Conservation (phyloP, 805 yeast genomes). For the Monosporozyma unispora region DNA sequence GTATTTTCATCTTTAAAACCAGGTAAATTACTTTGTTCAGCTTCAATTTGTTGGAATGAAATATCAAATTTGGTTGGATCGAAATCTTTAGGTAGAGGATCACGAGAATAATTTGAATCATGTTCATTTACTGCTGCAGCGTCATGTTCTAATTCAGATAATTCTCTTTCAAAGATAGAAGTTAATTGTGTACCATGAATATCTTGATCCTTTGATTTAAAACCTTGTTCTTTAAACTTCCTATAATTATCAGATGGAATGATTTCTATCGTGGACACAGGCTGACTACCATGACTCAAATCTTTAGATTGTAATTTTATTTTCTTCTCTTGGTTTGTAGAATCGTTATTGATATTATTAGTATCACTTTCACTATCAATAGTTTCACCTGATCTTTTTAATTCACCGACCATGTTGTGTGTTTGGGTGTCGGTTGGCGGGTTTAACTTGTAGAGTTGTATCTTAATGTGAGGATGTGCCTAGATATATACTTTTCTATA, state of each 20-base stretch:
- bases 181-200: constrained; percentile 16
- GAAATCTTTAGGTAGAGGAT: constrained; percentile 44
- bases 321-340: constrained; percentile 14
- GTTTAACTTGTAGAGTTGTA: neutral
- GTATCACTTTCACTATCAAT: constrained; percentile 6
- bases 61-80: constrained; percentile 44
- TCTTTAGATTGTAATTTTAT: constrained; percentile 23
- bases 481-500: too few relatives aligned
- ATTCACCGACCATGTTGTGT: constrained; percentile 1
- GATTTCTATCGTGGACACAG: constrained; percentile 28
- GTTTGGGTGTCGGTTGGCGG: neutral
- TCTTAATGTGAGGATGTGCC: neutral
- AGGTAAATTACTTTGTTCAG: constrained; percentile 65
- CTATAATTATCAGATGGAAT: constrained; percentile 25
- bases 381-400: constrained; percentile 18
- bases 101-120: constrained; percentile 43
- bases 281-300: constrained; percentile 28
- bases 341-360: neutral
- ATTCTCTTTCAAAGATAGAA: constrained; percentile 25
- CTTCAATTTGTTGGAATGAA: constrained; percentile 86
- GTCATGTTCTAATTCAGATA: constrained; percentile 27
- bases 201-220: constrained; percentile 22
- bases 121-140: constrained; percentile 15
- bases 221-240: constrained; percentile 27
- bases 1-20: constrained; percentile 31